Conservation (phyloP, 306 rosid genomes). For the Sophora flavescens region DNA sequence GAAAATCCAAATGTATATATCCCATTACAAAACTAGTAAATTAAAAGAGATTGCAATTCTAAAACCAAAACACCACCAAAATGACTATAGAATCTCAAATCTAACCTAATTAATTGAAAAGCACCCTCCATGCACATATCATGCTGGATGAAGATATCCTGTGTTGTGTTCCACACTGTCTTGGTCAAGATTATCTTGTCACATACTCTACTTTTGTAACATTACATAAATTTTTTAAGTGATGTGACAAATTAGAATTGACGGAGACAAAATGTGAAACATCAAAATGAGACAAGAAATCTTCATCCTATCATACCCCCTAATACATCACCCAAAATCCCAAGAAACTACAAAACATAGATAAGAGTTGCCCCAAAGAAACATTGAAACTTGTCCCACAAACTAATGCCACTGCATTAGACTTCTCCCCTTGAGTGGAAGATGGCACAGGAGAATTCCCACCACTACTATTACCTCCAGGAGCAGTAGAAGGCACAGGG, state of each 20-base stretch:
- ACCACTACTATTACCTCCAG: slow-evolving; percentile 2
- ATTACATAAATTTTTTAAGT: too few species aligned
- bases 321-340: slow-evolving; percentile 47
- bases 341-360: slow-evolving; percentile 32
- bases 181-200: too few species aligned
- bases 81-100: slow-evolving; percentile 30
- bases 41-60: slow-evolving; percentile 7
- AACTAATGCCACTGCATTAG: slow-evolving; percentile 27
- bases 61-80: slow-evolving; percentile 35
- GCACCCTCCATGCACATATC: background rate
- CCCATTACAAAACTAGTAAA: slow-evolving; percentile 17
- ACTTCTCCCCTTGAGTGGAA: slow-evolving; percentile 16
- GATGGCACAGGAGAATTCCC: slow-evolving; percentile 45
- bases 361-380: background rate
- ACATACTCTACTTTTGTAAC: too few species aligned
- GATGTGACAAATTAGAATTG: too few species aligned
- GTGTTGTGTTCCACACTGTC: too few species aligned
- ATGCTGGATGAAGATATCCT: too few species aligned
- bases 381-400: slow-evolving; percentile 9
- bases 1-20: slow-evolving; percentile 2
- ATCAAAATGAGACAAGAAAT: too few species aligned
- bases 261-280: too few species aligned
- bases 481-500: background rate
- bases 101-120: slow-evolving; percentile 23
- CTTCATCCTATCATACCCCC: background rate